Base-by-base conservation (phyloP, 2,329 filamentous ascomycete species). In the Cryphonectria parasitica region DNA sequence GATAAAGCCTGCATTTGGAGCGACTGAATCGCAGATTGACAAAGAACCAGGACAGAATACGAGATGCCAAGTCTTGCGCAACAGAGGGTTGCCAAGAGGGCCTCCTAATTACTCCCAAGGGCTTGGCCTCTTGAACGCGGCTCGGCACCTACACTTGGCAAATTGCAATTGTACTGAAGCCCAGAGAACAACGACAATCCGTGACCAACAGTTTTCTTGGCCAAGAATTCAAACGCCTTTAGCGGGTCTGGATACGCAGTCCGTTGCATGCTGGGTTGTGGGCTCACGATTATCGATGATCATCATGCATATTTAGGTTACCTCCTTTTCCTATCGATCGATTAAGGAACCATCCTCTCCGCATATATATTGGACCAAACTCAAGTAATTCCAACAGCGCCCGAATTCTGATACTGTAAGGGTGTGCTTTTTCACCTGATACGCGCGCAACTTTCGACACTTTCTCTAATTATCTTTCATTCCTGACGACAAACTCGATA, bases 111-210 rank as follows among this genome's bases (percentile, higher is more conserved):
- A 10, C 22, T 58, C 17, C 64, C 64, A 66, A 66, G 64, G 36
- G 64, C 64, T 66, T 66, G 64, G 64, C 64, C 41, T 58, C 28
- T n/a, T 36, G 25, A n/a, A 64, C 6, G 61, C 39, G 61, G 61
- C 61, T 64, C 36, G n/a, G 25, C 64, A 45, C 34, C 52, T 54
- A 52, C 64, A 19, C 64, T 66, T 66, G 64, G 64, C 64, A 41
- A 22, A 66, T 58, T 66, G 25, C 13, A 25, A n/a, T n/a, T n/a
- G 25, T 36, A 28, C 17, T n/a, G 36, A 28, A 39, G 34, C 34
- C 34, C 31, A 66, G 64, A 66, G 36, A 13, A 58, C 19, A 58
- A 8, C 22, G n/a, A 28, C 31, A 17, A 36, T 49, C 34, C 49
- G 31, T n/a, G 43, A 66, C 3, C 31, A 56, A n/a, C 34, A 39